These are phyloP conservation scores for Colletotrichum endophyticum DNA, from an alignment of 2,329 filamentous ascomycete species.

Conservation along the genomic window DNA sequence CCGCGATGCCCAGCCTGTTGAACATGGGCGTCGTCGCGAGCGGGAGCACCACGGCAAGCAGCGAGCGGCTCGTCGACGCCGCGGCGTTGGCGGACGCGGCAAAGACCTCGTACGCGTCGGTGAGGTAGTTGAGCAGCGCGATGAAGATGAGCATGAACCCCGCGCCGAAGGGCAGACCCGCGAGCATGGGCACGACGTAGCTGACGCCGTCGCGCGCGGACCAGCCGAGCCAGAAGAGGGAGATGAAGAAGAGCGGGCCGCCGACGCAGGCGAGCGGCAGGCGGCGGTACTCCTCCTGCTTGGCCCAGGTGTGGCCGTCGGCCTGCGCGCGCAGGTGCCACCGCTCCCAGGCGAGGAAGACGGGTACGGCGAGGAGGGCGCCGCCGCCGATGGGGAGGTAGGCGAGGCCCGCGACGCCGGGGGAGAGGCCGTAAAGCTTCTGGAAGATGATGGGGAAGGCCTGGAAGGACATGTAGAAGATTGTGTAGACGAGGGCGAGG, in stretches of 20 bases:
- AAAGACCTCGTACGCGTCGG: constrained; percentile 71
- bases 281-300: constrained; percentile 69
- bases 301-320: constrained; percentile 58
- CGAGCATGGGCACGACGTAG: constrained; percentile 62
- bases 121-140: constrained; percentile 67
- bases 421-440: constrained; percentile 64
- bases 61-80: constrained; percentile 19
- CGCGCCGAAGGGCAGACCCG: constrained; percentile 65
- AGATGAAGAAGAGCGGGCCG: constrained; percentile 64
- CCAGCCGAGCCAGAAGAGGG: constrained; percentile 69
- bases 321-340: constrained; percentile 24
- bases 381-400: constrained; percentile 74
- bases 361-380: constrained; percentile 58
- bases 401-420: constrained; percentile 68
- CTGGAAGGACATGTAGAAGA: constrained; percentile 76
- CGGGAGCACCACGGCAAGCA: constrained; percentile 50
- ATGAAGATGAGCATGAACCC: constrained; percentile 70
- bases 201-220: constrained; percentile 51
- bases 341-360: constrained; percentile 65
- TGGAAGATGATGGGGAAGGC: constrained; percentile 76
- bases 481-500: constrained; percentile 71
- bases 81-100: constrained; percentile 38
- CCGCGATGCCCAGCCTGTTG: constrained; percentile 46
- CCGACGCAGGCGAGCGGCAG: constrained; percentile 75
- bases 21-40: constrained; percentile 60